Conservation (phyloP, 2,329 filamentous ascomycete species). For the Bipolaris sorokiniana region DNA sequence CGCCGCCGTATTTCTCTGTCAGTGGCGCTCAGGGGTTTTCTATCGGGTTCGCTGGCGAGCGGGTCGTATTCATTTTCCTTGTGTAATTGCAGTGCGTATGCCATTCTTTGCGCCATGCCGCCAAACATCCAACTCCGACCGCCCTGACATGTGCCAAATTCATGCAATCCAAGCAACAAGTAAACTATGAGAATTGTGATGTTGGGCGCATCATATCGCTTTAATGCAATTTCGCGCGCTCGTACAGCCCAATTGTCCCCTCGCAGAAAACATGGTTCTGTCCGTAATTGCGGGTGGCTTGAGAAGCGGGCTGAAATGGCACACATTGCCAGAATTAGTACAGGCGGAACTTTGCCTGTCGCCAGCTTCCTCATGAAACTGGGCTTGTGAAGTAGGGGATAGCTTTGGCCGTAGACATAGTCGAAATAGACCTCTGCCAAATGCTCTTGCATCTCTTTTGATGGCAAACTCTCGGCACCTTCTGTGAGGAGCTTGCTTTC, state of each 20-base stretch:
- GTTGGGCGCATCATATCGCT: slow-evolving; percentile 91
- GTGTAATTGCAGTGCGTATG: slow-evolving; percentile 92
- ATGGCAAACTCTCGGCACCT: slow-evolving; percentile 80
- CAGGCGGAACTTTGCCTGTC: slow-evolving; percentile 80
- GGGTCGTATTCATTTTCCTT: slow-evolving; percentile 87
- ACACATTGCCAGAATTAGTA: slow-evolving; percentile 91
- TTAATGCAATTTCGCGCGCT: slow-evolving; percentile 85
- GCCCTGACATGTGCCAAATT: slow-evolving; percentile 96
- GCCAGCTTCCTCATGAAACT: slow-evolving; percentile 93
- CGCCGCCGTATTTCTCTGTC: slow-evolving; percentile 91
- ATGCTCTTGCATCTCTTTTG: slow-evolving; percentile 89
- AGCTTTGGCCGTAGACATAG: slow-evolving; percentile 92
- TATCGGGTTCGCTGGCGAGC: slow-evolving; percentile 63
- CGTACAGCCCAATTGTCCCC: slow-evolving; percentile 90
- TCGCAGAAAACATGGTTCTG: slow-evolving; percentile 79
- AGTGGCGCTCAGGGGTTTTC: slow-evolving; percentile 78
- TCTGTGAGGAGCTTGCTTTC: slow-evolving; percentile 80
- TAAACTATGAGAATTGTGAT: slow-evolving; percentile 94
- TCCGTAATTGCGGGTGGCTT: slow-evolving; percentile 79
- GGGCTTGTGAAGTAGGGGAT: slow-evolving; percentile 92
- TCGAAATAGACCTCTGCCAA: slow-evolving; percentile 95
- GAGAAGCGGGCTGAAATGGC: slow-evolving; percentile 96
- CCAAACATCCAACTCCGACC: slow-evolving; percentile 95
- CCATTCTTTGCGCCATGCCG: slow-evolving; percentile 95
- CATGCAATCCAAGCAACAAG: slow-evolving; percentile 85